Percentiles rank a stretch among this genome's conserved stretches.
These are phyloP conservation scores for Dryas drummondii DNA, from an alignment of 306 rosid species.

Conservation along the genomic window DNA sequence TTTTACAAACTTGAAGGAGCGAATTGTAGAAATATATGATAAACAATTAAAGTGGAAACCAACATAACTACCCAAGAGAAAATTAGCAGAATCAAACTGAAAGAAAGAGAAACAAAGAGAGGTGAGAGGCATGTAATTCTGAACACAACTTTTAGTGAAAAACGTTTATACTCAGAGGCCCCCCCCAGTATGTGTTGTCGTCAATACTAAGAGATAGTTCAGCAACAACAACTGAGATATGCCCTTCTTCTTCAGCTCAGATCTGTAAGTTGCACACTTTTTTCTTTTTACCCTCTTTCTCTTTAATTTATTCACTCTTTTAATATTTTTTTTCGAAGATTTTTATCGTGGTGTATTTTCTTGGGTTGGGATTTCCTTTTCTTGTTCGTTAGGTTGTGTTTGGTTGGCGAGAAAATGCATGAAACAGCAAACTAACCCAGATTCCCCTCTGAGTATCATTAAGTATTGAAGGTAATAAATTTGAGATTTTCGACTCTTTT, in stretches of 20 bases:
- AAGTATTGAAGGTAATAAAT: neutral
- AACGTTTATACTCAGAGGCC: neutral
- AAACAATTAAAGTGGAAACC: neutral
- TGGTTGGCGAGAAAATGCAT: conserved; percentile 7
- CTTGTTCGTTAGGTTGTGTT: conserved; percentile 6
- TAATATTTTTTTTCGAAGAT: neutral
- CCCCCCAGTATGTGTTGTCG: neutral
- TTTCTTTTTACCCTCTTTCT: neutral
- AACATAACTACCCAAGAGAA: neutral
- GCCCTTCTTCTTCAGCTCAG: conserved; percentile 24
- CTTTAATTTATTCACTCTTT: neutral
- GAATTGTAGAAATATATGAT: neutral
- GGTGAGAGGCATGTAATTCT: neutral
- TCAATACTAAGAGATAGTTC: neutral
- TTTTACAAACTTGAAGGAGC: neutral
- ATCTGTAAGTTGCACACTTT: conserved; percentile 27
- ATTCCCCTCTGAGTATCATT: neutral
- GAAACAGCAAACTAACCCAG: conserved; percentile 2
- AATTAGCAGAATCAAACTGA: neutral
- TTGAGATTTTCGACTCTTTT: neutral
- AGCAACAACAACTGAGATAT: conserved; percentile 10
- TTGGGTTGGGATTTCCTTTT: neutral
- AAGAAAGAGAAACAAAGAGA: neutral
- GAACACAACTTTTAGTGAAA: neutral
- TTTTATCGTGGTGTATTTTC: neutral